Evolutionary conservation across 306 rosid species (phyloP).

Genomic region (Leucaena leucocephala): DNA sequence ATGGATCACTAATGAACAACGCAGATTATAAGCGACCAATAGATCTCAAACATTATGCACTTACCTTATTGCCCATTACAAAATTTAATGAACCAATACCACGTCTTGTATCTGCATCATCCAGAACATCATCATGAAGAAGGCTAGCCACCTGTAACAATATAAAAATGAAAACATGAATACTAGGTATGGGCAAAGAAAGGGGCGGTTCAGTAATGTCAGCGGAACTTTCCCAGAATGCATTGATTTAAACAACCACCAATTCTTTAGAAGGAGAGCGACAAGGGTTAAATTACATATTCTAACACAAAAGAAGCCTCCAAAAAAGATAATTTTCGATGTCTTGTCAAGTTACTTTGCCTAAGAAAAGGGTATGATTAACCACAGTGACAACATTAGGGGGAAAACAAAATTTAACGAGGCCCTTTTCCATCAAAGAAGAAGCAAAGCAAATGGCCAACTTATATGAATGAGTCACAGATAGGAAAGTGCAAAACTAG

Average conservation of each 20-base stretch:
- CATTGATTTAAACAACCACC: background rate
- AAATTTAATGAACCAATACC: constrained; percentile 83
- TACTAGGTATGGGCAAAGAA: background rate
- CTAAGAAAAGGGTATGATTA: background rate
- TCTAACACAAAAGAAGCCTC: background rate
- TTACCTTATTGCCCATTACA: constrained; percentile 94
- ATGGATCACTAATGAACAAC: constrained; percentile 27
- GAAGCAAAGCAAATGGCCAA: no score
- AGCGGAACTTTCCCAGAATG: background rate
- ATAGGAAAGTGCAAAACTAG: background rate
- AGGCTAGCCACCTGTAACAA: constrained; percentile 85
- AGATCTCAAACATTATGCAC: background rate
- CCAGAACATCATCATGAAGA: constrained; percentile 97
- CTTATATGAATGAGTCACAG: no score
- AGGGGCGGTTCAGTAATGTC: background rate
- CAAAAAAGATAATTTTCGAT: background rate
- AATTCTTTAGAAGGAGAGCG: background rate
- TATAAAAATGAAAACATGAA: background rate
- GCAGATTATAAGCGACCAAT: background rate
- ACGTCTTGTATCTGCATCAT: constrained; percentile 96
- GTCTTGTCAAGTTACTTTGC: background rate
- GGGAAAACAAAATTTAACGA: background rate
- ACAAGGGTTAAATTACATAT: background rate
- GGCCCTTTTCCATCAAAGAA: background rate
- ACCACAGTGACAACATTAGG: background rate